A percentile compares a stretch with the other conserved stretches of the same genome.
phyloP scores from a whole-genome alignment of 139 green algal species.

The Chlamydomonas sp. region DNA sequence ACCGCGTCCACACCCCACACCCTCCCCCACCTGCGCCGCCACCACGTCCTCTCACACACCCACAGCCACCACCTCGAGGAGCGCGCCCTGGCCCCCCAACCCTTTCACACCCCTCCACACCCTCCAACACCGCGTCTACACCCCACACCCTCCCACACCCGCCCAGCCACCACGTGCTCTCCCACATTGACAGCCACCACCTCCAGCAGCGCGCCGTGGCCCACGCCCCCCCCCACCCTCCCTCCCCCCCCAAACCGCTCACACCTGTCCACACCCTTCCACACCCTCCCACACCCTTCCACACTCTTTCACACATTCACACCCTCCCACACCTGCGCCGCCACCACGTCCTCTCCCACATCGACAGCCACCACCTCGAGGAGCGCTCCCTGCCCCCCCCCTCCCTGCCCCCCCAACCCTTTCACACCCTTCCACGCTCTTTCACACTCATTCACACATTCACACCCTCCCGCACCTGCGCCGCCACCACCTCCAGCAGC shows the following conservation, averaged over 20 bases:
- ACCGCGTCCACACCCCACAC: background rate
- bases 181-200: conserved; percentile 21
- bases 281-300: conserved; percentile 1
- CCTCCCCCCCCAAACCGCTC: background rate
- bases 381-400: conserved; percentile 14
- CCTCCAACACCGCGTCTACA: background rate
- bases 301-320: no score
- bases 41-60: background rate
- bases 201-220: conserved; percentile 26
- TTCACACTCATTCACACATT: background rate
- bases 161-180: conserved; percentile 19
- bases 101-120: background rate
- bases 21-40: background rate
- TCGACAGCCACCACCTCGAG: conserved; percentile 23
- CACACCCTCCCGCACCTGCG: background rate
- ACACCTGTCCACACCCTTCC: background rate
- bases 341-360: conserved; percentile 20
- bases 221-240: conserved; percentile 6
- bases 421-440: no score
- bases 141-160: background rate
- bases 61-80: conserved; percentile 6
- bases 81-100: background rate
- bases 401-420: background rate
- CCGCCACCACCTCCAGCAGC: conserved; percentile 8
- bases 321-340: conserved; percentile 6